These are phyloP conservation scores for Amphibolis antarctica DNA, from an alignment of 106 monocot genomes.

Conservation along the genomic window DNA sequence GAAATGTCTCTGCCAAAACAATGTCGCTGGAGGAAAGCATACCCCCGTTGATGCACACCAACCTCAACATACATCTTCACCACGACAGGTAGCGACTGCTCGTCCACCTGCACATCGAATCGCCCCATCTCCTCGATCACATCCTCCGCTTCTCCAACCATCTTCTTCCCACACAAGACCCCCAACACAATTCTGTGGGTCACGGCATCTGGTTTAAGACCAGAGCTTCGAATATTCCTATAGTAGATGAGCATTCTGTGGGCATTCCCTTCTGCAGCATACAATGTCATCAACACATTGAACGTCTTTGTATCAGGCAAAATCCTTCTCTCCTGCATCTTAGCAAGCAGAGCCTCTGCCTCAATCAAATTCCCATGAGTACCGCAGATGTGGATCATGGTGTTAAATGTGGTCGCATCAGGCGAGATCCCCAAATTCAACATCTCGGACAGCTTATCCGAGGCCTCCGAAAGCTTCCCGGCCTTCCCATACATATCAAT, in stretches of 20 bases:
- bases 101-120: constrained; percentile 26
- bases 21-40: constrained; percentile 42
- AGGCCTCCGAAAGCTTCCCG: constrained; percentile 51
- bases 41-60: constrained; percentile 49
- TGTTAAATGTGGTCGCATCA: constrained; percentile 67
- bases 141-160: constrained; percentile 46
- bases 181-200: constrained; percentile 51
- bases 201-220: constrained; percentile 47
- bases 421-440: constrained; percentile 44
- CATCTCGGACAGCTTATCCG: constrained; percentile 53
- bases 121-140: constrained; percentile 39
- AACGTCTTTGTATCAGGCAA: constrained; percentile 62
- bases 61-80: constrained; percentile 56
- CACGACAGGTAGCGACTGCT: constrained; percentile 55
- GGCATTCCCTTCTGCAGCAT: constrained; percentile 26
- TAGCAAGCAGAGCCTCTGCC: constrained; percentile 44
- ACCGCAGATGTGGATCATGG: constrained; percentile 64
- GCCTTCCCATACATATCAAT: constrained; percentile 88
- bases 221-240: constrained; percentile 22
- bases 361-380: constrained; percentile 33
- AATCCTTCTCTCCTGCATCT: constrained; percentile 60
- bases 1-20: constrained; percentile 35
- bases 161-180: constrained; percentile 38
- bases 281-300: constrained; percentile 66
- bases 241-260: constrained; percentile 26